Evolutionary conservation across 805 yeast species (phyloP).

Genomic region (Candida vartiovaarae): DNA sequence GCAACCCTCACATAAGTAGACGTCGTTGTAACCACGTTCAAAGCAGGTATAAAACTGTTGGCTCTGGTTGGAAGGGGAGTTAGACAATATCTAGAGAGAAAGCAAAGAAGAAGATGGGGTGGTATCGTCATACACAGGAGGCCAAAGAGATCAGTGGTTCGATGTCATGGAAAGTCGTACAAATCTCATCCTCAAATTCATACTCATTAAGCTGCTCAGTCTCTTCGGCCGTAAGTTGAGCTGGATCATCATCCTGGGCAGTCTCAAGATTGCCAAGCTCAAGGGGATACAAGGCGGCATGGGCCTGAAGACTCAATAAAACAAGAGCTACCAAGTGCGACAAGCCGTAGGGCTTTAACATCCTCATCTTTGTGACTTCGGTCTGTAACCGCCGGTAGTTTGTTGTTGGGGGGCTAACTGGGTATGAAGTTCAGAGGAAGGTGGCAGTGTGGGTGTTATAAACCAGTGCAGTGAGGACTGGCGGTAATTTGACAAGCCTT

Average conservation of each 20-base stretch:
- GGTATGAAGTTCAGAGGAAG: no score
- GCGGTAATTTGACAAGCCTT: no score
- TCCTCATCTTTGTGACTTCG: no score
- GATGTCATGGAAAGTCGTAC: background rate
- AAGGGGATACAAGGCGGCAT: background rate
- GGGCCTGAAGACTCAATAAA: background rate
- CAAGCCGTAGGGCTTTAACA: background rate
- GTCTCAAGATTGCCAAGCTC: background rate
- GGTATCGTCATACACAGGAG: background rate
- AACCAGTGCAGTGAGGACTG: no score
- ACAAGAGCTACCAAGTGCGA: background rate
- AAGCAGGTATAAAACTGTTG: slow-evolving; percentile 10
- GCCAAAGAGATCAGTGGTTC: background rate
- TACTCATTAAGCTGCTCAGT: no score
- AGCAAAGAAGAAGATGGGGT: background rate
- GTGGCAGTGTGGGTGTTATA: no score
- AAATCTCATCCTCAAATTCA: background rate
- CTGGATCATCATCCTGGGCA: background rate
- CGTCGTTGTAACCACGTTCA: slow-evolving; percentile 16
- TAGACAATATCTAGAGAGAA: background rate
- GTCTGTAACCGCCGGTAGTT: no score
- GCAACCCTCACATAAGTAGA: slow-evolving; percentile 22
- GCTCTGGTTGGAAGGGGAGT: background rate
- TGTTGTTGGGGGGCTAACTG: no score
- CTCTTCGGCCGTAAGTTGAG: background rate